A percentile compares a stretch with the other conserved stretches of the same genome.
Conservation (phyloP, 306 rosid species). For the Corylus americana region DNA sequence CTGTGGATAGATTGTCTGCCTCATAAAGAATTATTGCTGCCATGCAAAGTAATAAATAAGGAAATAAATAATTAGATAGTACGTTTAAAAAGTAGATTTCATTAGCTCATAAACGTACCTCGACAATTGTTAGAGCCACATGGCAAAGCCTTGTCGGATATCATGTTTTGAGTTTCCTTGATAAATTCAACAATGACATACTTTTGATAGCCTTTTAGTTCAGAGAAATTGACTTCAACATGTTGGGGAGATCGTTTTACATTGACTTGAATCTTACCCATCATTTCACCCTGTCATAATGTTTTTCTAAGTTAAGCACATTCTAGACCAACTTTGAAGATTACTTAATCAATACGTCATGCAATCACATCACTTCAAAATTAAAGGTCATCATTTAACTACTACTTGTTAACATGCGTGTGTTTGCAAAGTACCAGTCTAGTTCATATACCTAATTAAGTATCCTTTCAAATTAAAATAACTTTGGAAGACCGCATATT, state of each 20-base stretch:
- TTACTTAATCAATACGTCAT: too few species aligned
- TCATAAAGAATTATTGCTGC: conserved; percentile 69
- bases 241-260: conserved; percentile 57
- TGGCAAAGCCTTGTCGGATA: conserved; percentile 34
- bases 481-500: too few species aligned
- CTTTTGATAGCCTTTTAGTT: conserved; percentile 71
- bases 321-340: too few species aligned
- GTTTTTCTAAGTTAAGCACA: too few species aligned
- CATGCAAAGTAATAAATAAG: not conserved
- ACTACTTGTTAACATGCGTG: too few species aligned
- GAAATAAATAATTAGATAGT: too few species aligned
- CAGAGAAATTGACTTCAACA: conserved; percentile 75
- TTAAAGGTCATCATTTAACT: not conserved
- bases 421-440: too few species aligned
- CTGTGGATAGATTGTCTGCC: conserved; percentile 69
- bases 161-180: conserved; percentile 46
- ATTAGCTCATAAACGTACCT: conserved; percentile 36
- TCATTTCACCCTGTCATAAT: conserved; percentile 60
- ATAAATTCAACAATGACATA: conserved; percentile 72
- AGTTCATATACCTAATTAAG: too few species aligned
- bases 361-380: not conserved
- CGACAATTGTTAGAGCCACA: conserved; percentile 51
- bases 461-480: too few species aligned
- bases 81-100: not conserved
- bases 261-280: conserved; percentile 49